Base-by-base conservation (phyloP, 2,329 filamentous ascomycete species). In the Zasmidium citrigriseum region DNA sequence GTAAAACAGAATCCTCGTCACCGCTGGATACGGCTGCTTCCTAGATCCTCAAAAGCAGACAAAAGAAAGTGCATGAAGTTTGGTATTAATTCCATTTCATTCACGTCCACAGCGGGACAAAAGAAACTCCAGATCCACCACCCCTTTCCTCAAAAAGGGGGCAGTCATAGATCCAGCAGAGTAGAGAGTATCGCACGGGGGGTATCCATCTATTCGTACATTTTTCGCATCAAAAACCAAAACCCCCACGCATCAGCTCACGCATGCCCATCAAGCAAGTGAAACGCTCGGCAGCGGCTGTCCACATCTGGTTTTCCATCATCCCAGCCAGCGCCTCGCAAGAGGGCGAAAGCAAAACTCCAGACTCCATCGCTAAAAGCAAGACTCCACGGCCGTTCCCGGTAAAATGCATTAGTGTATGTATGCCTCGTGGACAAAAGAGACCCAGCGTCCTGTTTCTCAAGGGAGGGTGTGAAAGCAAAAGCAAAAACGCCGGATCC, bases 131-230 rank as follows among this genome's bases (percentile, higher is more conserved):
- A 57, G 59, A 56, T 56, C 47, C 57, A n/a, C 54, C 50, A 12
- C 38, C 25, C 1, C 45, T 49, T 50, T 55, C 24, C 46, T 48
- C 45, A 49, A 18, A 51, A 38, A 10, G 16, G 22, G 20, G 44
- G 20, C 44, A 29, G 54, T 51, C 54, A 29, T 52, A 54, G 61
- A 56, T 58, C 61, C 55, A 64, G 61, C 59, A 62, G 61, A 64
- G 61, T 45, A 58, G 61, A 64, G 61, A 61, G 48, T 60, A 23
- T 47, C 22, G 50, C 48, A 46, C 21, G 34, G 27, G 53, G 61
- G 59, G 61, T 64, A 64, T 64, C 61, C 54, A 22, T 57, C 57
- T 64, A 54, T 50, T 60, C 48, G 51, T 62, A 61, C 59, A 63
- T 50, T 23, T 48, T 25, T 21, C 21, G 18, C 52, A 52, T 47